Base-by-base conservation (phyloP, 1,284 basidiomycete genomes). In the Erythrobasidium hasegawianum region DNA sequence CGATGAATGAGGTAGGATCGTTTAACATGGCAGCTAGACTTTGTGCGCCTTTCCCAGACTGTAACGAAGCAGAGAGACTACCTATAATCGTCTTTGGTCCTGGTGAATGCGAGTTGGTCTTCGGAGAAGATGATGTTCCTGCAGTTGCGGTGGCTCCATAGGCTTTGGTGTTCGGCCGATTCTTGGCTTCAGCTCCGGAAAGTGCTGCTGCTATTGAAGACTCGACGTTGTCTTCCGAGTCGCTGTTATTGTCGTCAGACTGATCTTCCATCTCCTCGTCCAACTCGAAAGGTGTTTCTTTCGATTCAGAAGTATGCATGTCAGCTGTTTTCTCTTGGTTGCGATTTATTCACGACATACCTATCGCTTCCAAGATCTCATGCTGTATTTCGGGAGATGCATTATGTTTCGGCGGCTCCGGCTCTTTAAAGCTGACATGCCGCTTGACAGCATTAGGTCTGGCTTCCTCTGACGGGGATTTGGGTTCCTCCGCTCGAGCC, bases 211-310 rank as follows among this genome's bases (percentile, higher is more conserved):
- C 62, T 10, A 33, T 26, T 8, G 50, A 59, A 13, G 54, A 22
- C 7, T 70, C 45, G n/a, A 20, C 29, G 11, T 24, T 49, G 2
- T 53, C 45, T 1, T 68, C 67, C n/a, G 64, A 55, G n/a, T 39
- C 26, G 50, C 39, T 39, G 2, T 53, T 40, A 7, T 45, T 16
- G 27, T 57, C 54, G 18, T 57, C 54, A 20, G 54, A 38, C 39
- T 41, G 18, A 2, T 41, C 43, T 10, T 69, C 71, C 16, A 72
- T 67, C 59, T 73, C 72, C 49, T 74, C 73, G 65, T 74, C 73
- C 72, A 74, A 70, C 26, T 72, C 72, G 62, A 74, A 74, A 0
- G 69, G 67, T 1, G 59, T 57, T 41, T 70, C 67, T n/a, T n/a
- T n/a, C n/a, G 45, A 43, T n/a, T 68, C 60, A n/a, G n/a, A n/a